Evolutionary conservation across 2,329 filamentous ascomycete species (phyloP).

Genomic region (Capronia americana): DNA sequence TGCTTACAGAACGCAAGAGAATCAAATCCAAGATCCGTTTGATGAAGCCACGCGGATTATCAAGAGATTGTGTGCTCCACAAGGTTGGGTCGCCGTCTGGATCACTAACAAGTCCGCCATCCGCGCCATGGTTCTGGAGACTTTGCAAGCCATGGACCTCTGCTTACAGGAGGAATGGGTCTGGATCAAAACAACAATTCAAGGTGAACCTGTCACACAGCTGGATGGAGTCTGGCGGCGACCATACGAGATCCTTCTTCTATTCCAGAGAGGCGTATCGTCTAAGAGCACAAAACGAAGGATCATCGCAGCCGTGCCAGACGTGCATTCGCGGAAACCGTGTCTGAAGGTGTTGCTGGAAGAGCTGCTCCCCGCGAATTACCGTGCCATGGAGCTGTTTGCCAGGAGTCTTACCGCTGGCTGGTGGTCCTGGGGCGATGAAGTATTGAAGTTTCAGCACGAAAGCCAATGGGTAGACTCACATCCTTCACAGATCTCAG

Average conservation of each 20-base stretch:
- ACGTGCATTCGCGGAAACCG: constrained; percentile 70
- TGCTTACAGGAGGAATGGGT: constrained; percentile 66
- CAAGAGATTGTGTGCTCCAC: constrained; percentile 49
- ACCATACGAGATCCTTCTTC: constrained; percentile 65
- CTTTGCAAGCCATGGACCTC: constrained; percentile 59
- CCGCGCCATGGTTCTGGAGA: constrained; percentile 53
- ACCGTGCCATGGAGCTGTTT: constrained; percentile 66
- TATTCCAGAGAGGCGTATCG: constrained; percentile 50
- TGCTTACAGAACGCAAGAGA: constrained; percentile 53
- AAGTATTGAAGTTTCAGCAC: constrained; percentile 65
- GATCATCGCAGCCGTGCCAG: constrained; percentile 65
- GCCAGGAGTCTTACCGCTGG: constrained; percentile 64
- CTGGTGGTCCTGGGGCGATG: constrained; percentile 69
- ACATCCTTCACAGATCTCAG: neutral
- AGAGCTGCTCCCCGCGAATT: constrained; percentile 47
- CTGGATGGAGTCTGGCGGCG: constrained; percentile 63
- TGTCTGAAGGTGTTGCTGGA: constrained; percentile 64
- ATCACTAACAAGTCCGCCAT: constrained; percentile 65
- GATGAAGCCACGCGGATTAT: constrained; percentile 54
- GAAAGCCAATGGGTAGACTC: constrained; percentile 29
- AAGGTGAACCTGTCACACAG: constrained; percentile 59
- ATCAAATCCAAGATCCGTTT: constrained; percentile 39
- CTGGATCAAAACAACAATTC: constrained; percentile 65
- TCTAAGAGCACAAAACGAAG: constrained; percentile 50
- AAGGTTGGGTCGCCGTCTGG: constrained; percentile 63